These are phyloP conservation scores for Rosa multiflora DNA, from an alignment of 306 rosid species.

Conservation along the genomic window DNA sequence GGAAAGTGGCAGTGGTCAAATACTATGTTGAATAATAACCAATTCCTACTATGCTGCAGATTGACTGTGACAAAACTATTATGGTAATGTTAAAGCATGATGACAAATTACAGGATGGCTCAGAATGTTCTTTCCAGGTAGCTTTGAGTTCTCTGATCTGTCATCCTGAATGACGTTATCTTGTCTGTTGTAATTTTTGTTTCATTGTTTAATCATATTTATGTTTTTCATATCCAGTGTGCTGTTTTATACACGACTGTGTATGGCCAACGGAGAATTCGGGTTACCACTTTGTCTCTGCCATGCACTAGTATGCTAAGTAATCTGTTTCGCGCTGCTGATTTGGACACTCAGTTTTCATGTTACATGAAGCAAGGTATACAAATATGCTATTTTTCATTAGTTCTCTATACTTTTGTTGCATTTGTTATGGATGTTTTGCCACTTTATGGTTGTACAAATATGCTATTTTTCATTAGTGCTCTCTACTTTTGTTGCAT, in stretches of 20 bases:
- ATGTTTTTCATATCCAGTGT: conserved; percentile 48
- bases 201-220: background rate
- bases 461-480: background rate
- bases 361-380: conserved; percentile 98
- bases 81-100: conserved; percentile 91
- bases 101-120: conserved; percentile 96
- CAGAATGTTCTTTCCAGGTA: conserved; percentile 99
- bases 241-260: conserved; percentile 97
- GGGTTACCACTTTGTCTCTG: conserved; percentile 79
- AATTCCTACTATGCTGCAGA: conserved; percentile 42
- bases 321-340: conserved; percentile 96
- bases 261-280: conserved; percentile 92
- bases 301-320: conserved; percentile 96
- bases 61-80: conserved; percentile 94
- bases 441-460: conserved; percentile 3
- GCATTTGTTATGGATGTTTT: background rate
- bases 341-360: conserved; percentile 90
- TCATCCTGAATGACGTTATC: background rate
- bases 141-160: conserved; percentile 23
- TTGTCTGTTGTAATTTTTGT: background rate
- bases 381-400: conserved; percentile 9
- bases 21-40: background rate
- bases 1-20: background rate
- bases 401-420: background rate
- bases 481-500: background rate